Base-by-base conservation (phyloP, 2,329 filamentous ascomycete species). In the Plenodomus biglobosus region DNA sequence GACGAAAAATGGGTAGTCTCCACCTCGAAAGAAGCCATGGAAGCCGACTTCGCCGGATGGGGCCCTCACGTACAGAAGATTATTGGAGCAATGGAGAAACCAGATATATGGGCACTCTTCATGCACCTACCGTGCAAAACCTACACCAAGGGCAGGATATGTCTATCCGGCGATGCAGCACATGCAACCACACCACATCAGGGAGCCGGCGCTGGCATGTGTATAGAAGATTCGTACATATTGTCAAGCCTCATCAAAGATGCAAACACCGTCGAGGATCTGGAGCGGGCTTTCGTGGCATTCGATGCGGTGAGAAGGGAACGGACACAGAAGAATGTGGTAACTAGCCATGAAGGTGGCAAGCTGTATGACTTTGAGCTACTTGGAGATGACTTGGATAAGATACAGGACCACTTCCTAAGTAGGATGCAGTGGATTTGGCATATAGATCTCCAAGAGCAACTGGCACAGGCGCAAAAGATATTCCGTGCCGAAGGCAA, bases 71-170 rank as follows among this genome's bases (percentile, higher is more conserved):
- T 69, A 15, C 60, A 62, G 34, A 66, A 59, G 22, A 68, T 70
- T 13, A 46, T 70, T 6, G 48, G 55, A 7, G 66, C 66, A 2
- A 73, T 85, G 53, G 75, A 79, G 2, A 75, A 79, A 13, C 73
- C 75, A 3, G 78, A 81, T 44, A 78, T 80, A 47, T 84, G 80
- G 80, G 80, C 76, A 1, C 71, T 84, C 2, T 83, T 82, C 63
- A 80, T 83, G 66, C 77, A 80, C 17, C 63, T 73, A 6, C 78
- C 78, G 0, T 75, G 75, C 13, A 70, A 73, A 5, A 68, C 65
- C 3, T 84, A 78, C 58, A 65, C 71, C 34, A 66, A 68, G 16
- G 76, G 73, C 1, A 65, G 68, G 1, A 64, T 82, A 0, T 78
- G 77, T 38, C 55, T 84, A 2, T 70, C 81, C 0, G 81, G 81